Percentiles rank a stretch among this genome's conserved stretches.
Conservation (phyloP, 1,284 basidiomycete genomes). For the Ceratobasidium theobromae region DNA sequence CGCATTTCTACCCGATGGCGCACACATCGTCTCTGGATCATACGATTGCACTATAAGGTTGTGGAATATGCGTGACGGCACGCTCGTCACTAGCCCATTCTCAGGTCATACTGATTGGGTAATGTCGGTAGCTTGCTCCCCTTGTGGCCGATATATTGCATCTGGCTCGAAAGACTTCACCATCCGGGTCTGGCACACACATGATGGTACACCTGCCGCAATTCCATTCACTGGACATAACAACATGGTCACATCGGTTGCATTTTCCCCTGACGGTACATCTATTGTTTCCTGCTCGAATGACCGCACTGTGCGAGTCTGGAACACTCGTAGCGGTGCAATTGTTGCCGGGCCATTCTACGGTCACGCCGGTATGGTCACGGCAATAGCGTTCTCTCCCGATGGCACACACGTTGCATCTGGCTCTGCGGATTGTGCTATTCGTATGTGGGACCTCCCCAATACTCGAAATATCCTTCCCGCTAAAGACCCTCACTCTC, state of each 20-base stretch:
- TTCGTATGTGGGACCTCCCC: background rate
- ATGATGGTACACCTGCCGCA: background rate
- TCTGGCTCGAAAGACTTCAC: background rate
- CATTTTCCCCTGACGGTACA: background rate
- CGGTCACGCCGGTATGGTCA: too few relatives aligned
- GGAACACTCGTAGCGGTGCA: too few relatives aligned
- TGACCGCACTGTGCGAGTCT: background rate
- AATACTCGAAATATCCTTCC: too few relatives aligned
- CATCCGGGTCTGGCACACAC: conserved; percentile 27
- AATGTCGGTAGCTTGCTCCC: background rate
- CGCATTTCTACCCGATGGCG: conserved; percentile 26
- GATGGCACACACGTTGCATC: too few relatives aligned
- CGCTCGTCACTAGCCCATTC: background rate
- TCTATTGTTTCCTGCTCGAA: background rate
- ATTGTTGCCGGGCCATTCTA: too few relatives aligned
- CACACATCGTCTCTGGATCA: too few relatives aligned
- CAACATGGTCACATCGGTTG: background rate
- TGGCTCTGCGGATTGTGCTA: too few relatives aligned
- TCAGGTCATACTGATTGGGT: background rate
- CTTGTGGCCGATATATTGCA: conserved; percentile 1
- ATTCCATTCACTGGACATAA: background rate
- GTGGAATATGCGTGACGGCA: conserved; percentile 15
- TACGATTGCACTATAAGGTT: conserved; percentile 14
- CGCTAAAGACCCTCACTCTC: background rate
- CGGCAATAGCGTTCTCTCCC: too few relatives aligned